Conservation (phyloP, 1,284 basidiomycete species). For the Apiotrichum porosum region DNA sequence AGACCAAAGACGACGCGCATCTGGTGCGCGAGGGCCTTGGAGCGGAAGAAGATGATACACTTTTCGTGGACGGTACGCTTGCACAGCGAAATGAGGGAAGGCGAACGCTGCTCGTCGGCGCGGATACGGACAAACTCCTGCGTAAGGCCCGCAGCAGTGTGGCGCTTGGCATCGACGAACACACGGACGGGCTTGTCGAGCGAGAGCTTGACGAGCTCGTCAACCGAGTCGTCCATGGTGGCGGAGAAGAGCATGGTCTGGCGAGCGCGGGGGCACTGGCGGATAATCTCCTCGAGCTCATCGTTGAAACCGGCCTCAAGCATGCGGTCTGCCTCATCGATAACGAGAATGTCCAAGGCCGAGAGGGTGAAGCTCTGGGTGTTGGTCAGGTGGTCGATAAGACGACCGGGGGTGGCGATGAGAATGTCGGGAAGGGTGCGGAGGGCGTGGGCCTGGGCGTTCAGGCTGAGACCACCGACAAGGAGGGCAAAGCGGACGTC, state of each 20-base stretch:
- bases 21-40: constrained; percentile 95
- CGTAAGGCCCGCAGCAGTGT: constrained; percentile 78
- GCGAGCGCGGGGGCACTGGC: constrained; percentile 76
- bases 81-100: constrained; percentile 77
- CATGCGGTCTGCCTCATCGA: constrained; percentile 98
- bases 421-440: constrained; percentile 84
- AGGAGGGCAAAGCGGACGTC: constrained; percentile 83
- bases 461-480: constrained; percentile 89
- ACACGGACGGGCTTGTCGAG: constrained; percentile 86
- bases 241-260: constrained; percentile 99
- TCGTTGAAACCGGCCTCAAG: constrained; percentile 96
- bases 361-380: constrained; percentile 90
- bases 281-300: constrained; percentile 89
- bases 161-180: constrained; percentile 90
- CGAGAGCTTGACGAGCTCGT: constrained; percentile 86
- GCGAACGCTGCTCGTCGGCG: constrained; percentile 67
- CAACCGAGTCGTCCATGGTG: constrained; percentile 95
- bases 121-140: constrained; percentile 94
- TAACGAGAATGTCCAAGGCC: constrained; percentile 84
- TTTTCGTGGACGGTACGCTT: constrained; percentile 77
- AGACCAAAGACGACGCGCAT: constrained; percentile 89
- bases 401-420: constrained; percentile 60
- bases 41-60: constrained; percentile 89
- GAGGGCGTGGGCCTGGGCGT: constrained; percentile 79
- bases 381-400: constrained; percentile 96